Conservation (phyloP, 2,329 filamentous ascomycete species). For the Aspergillus tamarii region DNA sequence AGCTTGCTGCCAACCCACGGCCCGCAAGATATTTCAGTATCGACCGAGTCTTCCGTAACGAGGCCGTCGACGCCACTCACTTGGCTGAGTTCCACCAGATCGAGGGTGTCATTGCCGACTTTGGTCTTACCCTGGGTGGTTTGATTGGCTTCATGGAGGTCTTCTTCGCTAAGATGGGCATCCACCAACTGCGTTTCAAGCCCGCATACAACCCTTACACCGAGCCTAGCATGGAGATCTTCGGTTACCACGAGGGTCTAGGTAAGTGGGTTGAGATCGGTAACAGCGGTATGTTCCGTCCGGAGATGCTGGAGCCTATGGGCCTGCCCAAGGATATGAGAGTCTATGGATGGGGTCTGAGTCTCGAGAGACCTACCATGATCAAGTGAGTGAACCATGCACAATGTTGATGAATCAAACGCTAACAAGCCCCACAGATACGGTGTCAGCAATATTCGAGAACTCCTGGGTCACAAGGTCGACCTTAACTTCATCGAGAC, state of each 20-base stretch:
- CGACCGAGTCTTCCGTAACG: conserved; percentile 96
- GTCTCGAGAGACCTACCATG: conserved; percentile 94
- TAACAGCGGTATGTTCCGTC: conserved; percentile 97
- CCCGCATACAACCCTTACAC: conserved; percentile 96
- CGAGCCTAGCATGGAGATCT: conserved; percentile 97
- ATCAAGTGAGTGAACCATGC: conserved; percentile 70
- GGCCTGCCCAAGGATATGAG: conserved; percentile 87
- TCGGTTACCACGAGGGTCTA: conserved; percentile 88
- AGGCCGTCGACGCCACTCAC: conserved; percentile 95
- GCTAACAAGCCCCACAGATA: conserved; percentile 48
- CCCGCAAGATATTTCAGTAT: conserved; percentile 98
- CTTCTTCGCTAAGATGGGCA: conserved; percentile 97
- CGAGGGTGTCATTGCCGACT: conserved; percentile 97
- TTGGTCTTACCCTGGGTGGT: conserved; percentile 86
- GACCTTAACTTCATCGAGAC: conserved; percentile 89
- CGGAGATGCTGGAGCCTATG: conserved; percentile 96
- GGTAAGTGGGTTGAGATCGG: conserved; percentile 95
- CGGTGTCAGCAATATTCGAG: conserved; percentile 84
- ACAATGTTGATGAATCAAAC: neutral
- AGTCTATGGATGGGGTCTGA: conserved; percentile 92
- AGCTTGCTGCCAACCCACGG: conserved; percentile 79
- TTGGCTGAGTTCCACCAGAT: conserved; percentile 98
- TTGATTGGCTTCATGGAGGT: conserved; percentile 92
- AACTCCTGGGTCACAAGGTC: conserved; percentile 92
- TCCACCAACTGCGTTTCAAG: conserved; percentile 87